These are phyloP conservation scores for Arabidopsis suecica DNA, from an alignment of 345 rosid genomes.

Conservation along the genomic window DNA sequence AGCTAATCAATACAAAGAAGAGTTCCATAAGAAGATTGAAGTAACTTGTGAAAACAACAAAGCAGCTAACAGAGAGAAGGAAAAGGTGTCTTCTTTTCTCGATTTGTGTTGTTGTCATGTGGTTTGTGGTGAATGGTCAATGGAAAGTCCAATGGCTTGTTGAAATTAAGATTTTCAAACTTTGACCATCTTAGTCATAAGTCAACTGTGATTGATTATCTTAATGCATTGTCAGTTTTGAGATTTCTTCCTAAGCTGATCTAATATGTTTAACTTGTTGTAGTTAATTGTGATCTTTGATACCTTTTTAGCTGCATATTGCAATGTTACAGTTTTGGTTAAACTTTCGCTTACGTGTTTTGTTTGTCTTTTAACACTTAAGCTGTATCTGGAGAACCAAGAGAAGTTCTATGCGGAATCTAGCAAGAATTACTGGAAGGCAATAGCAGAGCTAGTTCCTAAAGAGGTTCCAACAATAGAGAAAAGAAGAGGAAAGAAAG, in stretches of 20 bases:
- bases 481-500: constrained; percentile 72
- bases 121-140: neutral
- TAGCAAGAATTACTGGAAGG: constrained; percentile 80
- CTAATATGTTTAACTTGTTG: neutral
- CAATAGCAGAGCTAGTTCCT: constrained; percentile 79
- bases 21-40: constrained; percentile 65
- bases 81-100: constrained; percentile 57
- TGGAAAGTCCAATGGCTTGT: constrained; percentile 10
- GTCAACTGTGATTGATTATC: constrained; percentile 10
- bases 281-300: neutral
- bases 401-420: constrained; percentile 72
- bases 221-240: constrained; percentile 3
- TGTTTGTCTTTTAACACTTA: constrained; percentile 32
- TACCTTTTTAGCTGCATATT: neutral
- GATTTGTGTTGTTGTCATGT: neutral
- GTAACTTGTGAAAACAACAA: constrained; percentile 64
- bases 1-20: constrained; percentile 67
- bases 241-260: neutral
- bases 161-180: neutral
- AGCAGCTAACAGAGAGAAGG: constrained; percentile 67
- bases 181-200: constrained; percentile 12
- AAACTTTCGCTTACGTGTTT: constrained; percentile 16
- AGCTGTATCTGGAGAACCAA: constrained; percentile 45
- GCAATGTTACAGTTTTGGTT: neutral
- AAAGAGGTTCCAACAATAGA: constrained; percentile 73